phyloP scores from a whole-genome alignment of 352 stramenopile genomes.

The Globisporangium rhizosaccharum region DNA sequence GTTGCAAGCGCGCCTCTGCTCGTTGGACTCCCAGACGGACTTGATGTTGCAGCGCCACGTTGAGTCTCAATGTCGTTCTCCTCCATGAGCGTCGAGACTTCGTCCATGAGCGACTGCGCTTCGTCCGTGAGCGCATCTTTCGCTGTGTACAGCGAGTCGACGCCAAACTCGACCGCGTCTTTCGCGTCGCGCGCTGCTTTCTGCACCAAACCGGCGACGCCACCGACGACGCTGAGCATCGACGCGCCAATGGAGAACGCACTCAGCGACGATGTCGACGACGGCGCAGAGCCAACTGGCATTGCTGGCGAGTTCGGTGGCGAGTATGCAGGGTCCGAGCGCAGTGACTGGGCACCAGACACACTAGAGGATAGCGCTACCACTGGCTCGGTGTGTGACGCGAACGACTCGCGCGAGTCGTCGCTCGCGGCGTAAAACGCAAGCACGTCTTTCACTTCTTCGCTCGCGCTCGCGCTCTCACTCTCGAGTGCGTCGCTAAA shows the following conservation, averaged over 20 bases:
- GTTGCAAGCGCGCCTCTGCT: not conserved
- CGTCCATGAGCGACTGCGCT: slow-evolving; percentile 50
- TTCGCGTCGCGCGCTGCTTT: slow-evolving; percentile 75
- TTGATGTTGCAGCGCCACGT: not conserved
- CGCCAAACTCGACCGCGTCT: slow-evolving; percentile 59
- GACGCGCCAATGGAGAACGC: slow-evolving; percentile 52
- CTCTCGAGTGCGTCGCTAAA: slow-evolving; percentile 15
- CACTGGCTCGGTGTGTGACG: no score
- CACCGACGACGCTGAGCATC: slow-evolving; percentile 58
- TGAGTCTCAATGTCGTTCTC: slow-evolving; percentile 1
- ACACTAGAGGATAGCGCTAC: not conserved
- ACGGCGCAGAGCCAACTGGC: slow-evolving; percentile 9
- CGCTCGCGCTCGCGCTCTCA: slow-evolving; percentile 22
- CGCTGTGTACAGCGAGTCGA: slow-evolving; percentile 70
- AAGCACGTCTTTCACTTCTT: slow-evolving; percentile 7
- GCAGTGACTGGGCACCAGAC: not conserved
- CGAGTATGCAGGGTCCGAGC: not conserved
- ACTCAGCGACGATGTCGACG: slow-evolving; percentile 30
- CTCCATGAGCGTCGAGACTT: slow-evolving; percentile 61
- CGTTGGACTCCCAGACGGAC: not conserved
- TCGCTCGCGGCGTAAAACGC: no score
- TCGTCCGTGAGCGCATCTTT: slow-evolving; percentile 67
- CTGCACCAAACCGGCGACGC: slow-evolving; percentile 60
- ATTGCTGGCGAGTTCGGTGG: slow-evolving; percentile 13
- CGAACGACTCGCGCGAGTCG: not conserved